Evolutionary conservation across 106 monocot species (phyloP).

Genomic region (Dendrobium chrysotoxum): DNA sequence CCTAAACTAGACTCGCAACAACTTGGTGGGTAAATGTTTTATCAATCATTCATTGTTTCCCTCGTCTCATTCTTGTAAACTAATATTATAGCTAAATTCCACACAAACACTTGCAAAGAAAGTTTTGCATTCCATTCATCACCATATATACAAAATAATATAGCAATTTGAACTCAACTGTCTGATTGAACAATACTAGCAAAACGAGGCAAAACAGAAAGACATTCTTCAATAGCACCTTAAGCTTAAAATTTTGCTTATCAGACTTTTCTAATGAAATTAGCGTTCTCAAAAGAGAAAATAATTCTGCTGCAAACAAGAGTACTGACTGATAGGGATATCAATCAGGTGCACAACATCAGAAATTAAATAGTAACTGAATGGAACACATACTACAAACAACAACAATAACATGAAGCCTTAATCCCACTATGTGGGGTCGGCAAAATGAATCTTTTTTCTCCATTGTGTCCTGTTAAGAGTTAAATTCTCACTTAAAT

Average conservation of each 20-base stretch:
- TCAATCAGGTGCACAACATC: not conserved
- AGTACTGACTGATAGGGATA: not conserved
- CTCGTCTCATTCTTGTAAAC: not conserved
- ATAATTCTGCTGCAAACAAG: not conserved
- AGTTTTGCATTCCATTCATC: not conserved
- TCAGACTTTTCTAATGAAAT: not conserved
- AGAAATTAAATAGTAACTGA: not conserved
- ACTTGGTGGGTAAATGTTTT: not conserved
- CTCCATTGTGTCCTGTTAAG: no score
- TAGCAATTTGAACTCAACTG: not conserved
- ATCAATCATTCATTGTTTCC: not conserved
- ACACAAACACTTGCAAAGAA: not conserved
- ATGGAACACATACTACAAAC: not conserved
- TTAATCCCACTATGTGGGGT: no score
- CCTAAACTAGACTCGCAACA: not conserved
- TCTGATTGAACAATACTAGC: not conserved
- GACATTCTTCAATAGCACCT: not conserved
- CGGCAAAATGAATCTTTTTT: no score
- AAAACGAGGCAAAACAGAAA: not conserved
- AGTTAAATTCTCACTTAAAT: no score
- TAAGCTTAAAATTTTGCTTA: not conserved
- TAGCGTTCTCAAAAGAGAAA: not conserved
- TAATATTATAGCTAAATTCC: not conserved
- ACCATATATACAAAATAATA: not conserved
- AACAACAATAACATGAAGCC: not conserved